These are phyloP conservation scores for Colletotrichum orchidophilum DNA, from an alignment of 2,329 filamentous ascomycete genomes.

Conservation along the genomic window DNA sequence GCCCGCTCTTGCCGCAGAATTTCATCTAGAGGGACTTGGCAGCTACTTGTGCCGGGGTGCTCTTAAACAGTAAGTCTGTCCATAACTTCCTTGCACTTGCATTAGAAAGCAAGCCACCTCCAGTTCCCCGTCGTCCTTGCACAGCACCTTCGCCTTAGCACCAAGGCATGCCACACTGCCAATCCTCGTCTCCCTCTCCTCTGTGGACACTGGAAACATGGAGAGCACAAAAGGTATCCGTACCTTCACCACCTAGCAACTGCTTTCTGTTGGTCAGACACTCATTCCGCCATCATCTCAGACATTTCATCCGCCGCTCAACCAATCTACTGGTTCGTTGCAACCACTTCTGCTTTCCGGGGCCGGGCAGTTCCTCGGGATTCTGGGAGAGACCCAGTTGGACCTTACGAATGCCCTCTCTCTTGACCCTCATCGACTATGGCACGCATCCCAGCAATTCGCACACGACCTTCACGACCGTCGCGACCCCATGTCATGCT, in stretches of 20 bases:
- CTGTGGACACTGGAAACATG: no score
- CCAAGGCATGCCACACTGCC: not conserved
- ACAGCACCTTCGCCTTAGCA: not conserved
- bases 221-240: no score
- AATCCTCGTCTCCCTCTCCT: not conserved
- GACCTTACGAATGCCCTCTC: not conserved
- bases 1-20: conserved; percentile 9
- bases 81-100: conserved; percentile 22
- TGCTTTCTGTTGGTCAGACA: not conserved
- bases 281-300: not conserved
- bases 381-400: not conserved
- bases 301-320: not conserved
- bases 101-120: conserved; percentile 22
- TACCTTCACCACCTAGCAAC: not conserved
- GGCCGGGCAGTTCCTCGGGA: not conserved
- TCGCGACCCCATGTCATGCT: not conserved
- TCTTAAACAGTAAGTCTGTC: conserved; percentile 5
- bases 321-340: not conserved
- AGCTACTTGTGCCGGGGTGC: conserved; percentile 10
- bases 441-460: not conserved
- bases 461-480: not conserved
- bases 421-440: not conserved
- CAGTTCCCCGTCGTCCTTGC: conserved; percentile 9
- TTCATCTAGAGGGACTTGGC: conserved; percentile 10
- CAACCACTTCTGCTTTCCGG: not conserved